Percentiles rank a stretch among this genome's conserved stretches.
These are phyloP conservation scores for Senna siamea DNA, from an alignment of 306 rosid genomes.

Conservation along the genomic window DNA sequence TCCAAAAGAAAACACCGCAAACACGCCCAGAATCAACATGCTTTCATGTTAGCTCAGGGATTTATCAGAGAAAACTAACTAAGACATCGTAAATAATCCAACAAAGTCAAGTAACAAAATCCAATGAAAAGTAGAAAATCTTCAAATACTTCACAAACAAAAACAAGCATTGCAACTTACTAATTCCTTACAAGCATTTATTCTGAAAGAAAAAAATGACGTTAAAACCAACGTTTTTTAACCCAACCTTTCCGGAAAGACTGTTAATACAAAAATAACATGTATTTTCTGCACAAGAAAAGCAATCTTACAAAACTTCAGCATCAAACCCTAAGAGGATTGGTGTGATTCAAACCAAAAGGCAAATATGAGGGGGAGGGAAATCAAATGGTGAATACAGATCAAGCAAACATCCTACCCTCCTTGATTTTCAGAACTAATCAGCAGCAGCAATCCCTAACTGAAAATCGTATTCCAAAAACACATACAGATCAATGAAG, in stretches of 20 bases:
- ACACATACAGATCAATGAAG: slow-evolving; percentile 47
- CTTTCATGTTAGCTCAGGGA: slow-evolving; percentile 20
- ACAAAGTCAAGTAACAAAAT: slow-evolving; percentile 3
- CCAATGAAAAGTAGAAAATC: neutral
- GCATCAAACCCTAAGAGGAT: slow-evolving; percentile 46
- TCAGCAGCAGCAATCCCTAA: slow-evolving; percentile 40
- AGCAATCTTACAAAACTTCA: slow-evolving; percentile 26
- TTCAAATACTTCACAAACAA: neutral
- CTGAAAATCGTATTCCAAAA: slow-evolving; percentile 39
- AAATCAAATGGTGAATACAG: slow-evolving; percentile 41
- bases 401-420: slow-evolving; percentile 47
- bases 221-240: slow-evolving; percentile 32
- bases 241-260: slow-evolving; percentile 18
- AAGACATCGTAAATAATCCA: slow-evolving; percentile 21
- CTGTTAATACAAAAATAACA: slow-evolving; percentile 3
- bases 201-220: slow-evolving; percentile 11
- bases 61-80: slow-evolving; percentile 24
- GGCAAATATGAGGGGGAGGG: slow-evolving; percentile 22
- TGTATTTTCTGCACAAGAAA: slow-evolving; percentile 9
- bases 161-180: slow-evolving; percentile 32
- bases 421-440: slow-evolving; percentile 37
- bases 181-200: slow-evolving; percentile 19
- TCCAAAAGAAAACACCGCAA: slow-evolving; percentile 16
- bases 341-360: slow-evolving; percentile 18
- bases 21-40: slow-evolving; percentile 18